phyloP scores from a whole-genome alignment of 148 eudicot species.

The Rhododendron vialii region DNA sequence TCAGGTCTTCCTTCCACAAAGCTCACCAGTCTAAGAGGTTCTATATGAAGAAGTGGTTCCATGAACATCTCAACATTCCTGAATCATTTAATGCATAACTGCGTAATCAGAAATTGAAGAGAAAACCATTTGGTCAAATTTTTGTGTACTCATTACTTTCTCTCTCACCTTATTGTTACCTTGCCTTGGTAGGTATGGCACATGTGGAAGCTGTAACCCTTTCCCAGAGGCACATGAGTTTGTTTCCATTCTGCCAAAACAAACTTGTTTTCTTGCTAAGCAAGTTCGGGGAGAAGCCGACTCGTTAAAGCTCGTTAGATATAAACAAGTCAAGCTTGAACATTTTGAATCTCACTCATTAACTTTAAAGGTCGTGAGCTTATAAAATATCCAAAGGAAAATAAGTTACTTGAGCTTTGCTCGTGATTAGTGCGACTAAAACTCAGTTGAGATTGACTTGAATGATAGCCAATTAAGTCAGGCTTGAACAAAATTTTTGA shows the following conservation, averaged over 20 bases:
- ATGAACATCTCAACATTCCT: slow-evolving; percentile 75
- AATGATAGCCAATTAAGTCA: background rate
- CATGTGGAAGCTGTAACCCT: slow-evolving; percentile 47
- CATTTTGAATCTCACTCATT: background rate
- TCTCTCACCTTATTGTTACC: slow-evolving; percentile 42
- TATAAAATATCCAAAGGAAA: no score
- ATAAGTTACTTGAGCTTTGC: background rate
- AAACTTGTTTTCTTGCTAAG: background rate
- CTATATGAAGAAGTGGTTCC: slow-evolving; percentile 54
- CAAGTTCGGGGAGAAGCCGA: background rate
- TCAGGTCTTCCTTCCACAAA: background rate
- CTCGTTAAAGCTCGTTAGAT: background rate
- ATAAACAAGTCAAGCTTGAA: background rate
- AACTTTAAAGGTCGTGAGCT: background rate
- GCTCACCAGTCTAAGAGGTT: slow-evolving; percentile 51
- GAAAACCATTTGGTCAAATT: background rate
- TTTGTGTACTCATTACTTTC: background rate
- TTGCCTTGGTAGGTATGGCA: slow-evolving; percentile 58
- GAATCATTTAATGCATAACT: background rate
- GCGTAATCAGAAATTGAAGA: background rate
- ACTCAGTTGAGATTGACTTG: background rate
- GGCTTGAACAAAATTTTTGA: background rate
- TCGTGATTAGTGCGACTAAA: background rate
- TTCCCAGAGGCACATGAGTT: slow-evolving; percentile 44
- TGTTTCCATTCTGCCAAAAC: slow-evolving; percentile 45